phyloP scores from a whole-genome alignment of 1,139 yeast species.

The Candida sp. region DNA sequence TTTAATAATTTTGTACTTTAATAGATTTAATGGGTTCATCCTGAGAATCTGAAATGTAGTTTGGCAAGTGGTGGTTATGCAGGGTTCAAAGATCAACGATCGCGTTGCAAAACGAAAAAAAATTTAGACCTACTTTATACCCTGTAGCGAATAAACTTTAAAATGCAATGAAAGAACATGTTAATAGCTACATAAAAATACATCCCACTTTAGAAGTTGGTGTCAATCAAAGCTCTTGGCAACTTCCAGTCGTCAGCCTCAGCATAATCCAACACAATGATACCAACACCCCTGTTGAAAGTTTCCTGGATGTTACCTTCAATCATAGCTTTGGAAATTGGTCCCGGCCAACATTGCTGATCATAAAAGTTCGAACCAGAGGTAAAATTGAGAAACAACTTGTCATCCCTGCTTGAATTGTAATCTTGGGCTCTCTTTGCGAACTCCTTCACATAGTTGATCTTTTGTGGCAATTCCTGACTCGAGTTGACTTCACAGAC shows the following conservation, averaged over 20 bases:
- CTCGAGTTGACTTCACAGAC: constrained; percentile 65
- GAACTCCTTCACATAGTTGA: constrained; percentile 59
- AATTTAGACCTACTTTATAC: not conserved
- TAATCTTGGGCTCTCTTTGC: constrained; percentile 57
- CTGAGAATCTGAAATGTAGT: too few relatives aligned
- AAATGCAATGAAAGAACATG: not conserved
- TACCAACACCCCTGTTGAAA: constrained; percentile 58
- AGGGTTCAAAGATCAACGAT: too few relatives aligned
- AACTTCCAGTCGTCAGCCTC: constrained; percentile 67
- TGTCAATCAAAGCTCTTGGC: constrained; percentile 54
- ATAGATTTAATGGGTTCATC: not conserved
- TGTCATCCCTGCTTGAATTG: constrained; percentile 53
- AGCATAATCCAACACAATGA: constrained; percentile 72
- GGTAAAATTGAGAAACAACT: constrained; percentile 73
- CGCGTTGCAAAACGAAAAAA: not conserved
- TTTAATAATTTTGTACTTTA: not conserved
- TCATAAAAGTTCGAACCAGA: constrained; percentile 78
- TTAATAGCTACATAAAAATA: too few relatives aligned
- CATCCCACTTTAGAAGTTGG: constrained; percentile 45
- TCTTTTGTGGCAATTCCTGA: constrained; percentile 61
- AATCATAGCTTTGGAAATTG: constrained; percentile 59
- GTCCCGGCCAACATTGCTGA: constrained; percentile 76
- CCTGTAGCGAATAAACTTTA: too few relatives aligned
- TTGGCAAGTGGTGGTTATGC: too few relatives aligned
- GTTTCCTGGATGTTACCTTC: constrained; percentile 50